Percentiles rank a stretch among this genome's conserved stretches.
Conservation (phyloP, 2,329 filamentous ascomycete species). For the Trichoderma simmonsii region DNA sequence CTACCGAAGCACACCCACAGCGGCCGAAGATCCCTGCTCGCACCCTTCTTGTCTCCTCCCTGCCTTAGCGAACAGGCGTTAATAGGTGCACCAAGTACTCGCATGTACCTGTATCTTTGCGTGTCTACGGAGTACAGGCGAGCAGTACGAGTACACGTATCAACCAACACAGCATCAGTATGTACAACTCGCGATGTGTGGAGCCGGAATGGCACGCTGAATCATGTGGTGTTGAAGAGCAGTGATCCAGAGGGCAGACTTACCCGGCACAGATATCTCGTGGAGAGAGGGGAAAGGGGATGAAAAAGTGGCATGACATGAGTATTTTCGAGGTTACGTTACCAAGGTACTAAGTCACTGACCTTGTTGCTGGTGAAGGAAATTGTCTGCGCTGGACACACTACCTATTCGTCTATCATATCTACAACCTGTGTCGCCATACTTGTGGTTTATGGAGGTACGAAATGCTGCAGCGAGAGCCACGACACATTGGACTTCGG, state of each 20-base stretch:
- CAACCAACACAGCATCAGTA: neutral
- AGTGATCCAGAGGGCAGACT: neutral
- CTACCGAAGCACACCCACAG: constrained; percentile 15
- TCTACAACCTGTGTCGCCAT: neutral
- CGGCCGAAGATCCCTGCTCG: neutral
- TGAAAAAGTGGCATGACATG: neutral
- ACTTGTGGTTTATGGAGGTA: neutral
- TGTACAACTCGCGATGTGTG: neutral
- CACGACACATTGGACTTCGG: neutral
- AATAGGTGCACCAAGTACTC: neutral
- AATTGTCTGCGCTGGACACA: neutral
- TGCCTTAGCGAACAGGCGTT: neutral
- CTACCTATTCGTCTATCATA: neutral
- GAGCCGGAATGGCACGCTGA: neutral
- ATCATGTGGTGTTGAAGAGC: neutral
- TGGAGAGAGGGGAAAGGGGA: neutral
- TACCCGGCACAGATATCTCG: neutral
- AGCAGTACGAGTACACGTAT: neutral
- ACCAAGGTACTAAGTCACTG: neutral
- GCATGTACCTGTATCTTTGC: neutral
- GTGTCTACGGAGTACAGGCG: neutral
- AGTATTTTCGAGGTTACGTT: neutral
- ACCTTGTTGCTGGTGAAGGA: neutral
- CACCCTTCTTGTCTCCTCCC: neutral
- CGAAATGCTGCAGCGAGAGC: neutral